Conservation (phyloP, 257 asterid species). For the Fraxinus cuspidata region DNA sequence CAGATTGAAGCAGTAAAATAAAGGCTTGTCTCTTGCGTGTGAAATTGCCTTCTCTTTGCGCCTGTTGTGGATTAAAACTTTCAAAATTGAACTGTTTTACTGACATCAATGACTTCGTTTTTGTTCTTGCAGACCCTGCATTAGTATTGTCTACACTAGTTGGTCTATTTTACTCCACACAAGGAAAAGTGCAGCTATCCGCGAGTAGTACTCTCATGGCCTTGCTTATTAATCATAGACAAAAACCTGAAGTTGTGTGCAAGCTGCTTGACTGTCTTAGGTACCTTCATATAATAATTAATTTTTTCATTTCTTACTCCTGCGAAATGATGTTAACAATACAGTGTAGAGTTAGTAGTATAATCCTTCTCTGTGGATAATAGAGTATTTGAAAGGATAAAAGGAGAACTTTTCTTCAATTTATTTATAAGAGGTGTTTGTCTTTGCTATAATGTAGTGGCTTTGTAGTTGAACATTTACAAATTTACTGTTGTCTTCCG, state of each 20-base stretch:
- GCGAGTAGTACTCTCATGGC: conserved; percentile 52
- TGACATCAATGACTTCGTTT: conserved; percentile 18
- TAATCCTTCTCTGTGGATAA: background rate
- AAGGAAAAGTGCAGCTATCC: conserved; percentile 43
- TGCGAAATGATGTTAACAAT: conserved; percentile 13
- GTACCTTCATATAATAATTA: conserved; percentile 33
- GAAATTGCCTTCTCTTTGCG: conserved; percentile 7
- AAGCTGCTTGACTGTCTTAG: conserved; percentile 80
- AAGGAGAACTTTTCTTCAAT: background rate
- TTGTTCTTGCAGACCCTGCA: conserved; percentile 61
- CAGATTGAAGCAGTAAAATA: background rate
- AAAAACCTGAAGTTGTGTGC: conserved; percentile 67
- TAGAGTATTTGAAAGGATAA: conserved; percentile 1
- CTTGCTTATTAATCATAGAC: conserved; percentile 63
- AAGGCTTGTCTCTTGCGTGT: background rate
- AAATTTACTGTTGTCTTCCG: conserved; percentile 30
- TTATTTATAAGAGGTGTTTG: background rate
- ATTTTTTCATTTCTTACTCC: background rate
- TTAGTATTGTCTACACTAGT: conserved; percentile 68
- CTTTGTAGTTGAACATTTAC: conserved; percentile 14
- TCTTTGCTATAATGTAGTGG: conserved; percentile 3
- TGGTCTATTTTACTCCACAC: conserved; percentile 52
- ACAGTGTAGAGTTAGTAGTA: background rate
- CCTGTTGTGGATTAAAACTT: background rate
- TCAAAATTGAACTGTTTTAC: conserved; percentile 1